A percentile compares a stretch with the other conserved stretches of the same genome.
Evolutionary conservation across 805 yeast genomes (phyloP).

Genomic region (Limtongia smithiae): DNA sequence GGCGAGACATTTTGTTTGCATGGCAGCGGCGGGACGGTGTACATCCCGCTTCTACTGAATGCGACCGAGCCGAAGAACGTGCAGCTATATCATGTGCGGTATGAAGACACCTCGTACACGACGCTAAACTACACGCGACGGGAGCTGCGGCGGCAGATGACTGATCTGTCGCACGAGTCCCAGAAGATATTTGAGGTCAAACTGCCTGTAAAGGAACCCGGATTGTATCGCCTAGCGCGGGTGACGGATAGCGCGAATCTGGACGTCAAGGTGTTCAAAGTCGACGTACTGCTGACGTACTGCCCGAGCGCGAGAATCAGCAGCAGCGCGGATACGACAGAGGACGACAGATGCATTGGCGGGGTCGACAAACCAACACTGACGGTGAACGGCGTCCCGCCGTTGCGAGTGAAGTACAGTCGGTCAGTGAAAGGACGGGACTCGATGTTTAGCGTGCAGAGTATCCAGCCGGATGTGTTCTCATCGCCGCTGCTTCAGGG

Average conservation of each 20-base stretch:
- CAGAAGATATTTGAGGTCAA: constrained; percentile 46
- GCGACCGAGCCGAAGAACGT: constrained; percentile 70
- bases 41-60: constrained; percentile 74
- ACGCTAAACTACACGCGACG: constrained; percentile 53
- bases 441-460: constrained; percentile 30
- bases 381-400: constrained; percentile 71
- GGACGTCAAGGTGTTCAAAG: constrained; percentile 55
- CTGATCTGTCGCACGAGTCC: not conserved
- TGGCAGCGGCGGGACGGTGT: constrained; percentile 35
- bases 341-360: constrained; percentile 61
- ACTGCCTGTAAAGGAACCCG: constrained; percentile 65
- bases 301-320: constrained; percentile 73
- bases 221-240: constrained; percentile 65
- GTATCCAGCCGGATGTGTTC: constrained; percentile 27
- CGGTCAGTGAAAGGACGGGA: constrained; percentile 33
- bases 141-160: constrained; percentile 46
- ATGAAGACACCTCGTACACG: constrained; percentile 48
- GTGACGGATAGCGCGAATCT: constrained; percentile 63
- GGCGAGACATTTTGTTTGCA: constrained; percentile 57
- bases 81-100: constrained; percentile 59
- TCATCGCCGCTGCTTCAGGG: constrained; percentile 32
- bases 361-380: constrained; percentile 52
- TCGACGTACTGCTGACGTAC: constrained; percentile 61
- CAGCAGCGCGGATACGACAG: constrained; percentile 29
- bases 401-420: constrained; percentile 56